phyloP scores from a whole-genome alignment of 352 stramenopile species.

The Halophytophthora batemanensis region DNA sequence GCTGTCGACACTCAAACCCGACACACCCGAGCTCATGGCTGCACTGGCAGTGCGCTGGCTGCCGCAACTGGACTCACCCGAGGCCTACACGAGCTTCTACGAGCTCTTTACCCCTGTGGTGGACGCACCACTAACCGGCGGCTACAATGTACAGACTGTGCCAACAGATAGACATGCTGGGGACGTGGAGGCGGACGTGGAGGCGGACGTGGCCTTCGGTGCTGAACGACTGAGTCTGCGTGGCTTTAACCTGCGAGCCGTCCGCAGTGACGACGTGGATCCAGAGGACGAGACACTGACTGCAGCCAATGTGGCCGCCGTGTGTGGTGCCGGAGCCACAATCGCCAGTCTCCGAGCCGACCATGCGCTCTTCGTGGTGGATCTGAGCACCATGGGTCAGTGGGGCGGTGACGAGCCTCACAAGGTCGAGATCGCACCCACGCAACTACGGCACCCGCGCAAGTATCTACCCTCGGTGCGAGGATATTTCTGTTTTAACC shows the following conservation, averaged over 20 bases:
- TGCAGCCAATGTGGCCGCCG: constrained; percentile 17
- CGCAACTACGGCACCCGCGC: background rate
- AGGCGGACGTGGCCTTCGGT: constrained; percentile 41
- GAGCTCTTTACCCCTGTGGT: constrained; percentile 22
- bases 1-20: constrained; percentile 18
- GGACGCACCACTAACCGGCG: constrained; percentile 12
- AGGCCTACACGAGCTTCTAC: constrained; percentile 29
- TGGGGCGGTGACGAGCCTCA: constrained; percentile 15
- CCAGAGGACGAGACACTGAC: constrained; percentile 25
- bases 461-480: constrained; percentile 45
- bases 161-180: too few relatives aligned
- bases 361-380: constrained; percentile 35
- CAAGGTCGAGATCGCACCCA: constrained; percentile 17
- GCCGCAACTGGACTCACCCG: constrained; percentile 17
- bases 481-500: constrained; percentile 40
- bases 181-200: too few relatives aligned
- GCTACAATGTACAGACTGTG: constrained; percentile 37
- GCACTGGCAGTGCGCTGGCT: constrained; percentile 13
- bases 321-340: constrained; percentile 27
- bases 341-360: constrained; percentile 11
- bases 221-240: constrained; percentile 40
- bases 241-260: constrained; percentile 35
- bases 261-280: constrained; percentile 7
- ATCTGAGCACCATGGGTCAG: constrained; percentile 29
- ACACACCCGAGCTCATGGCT: constrained; percentile 19